Conservation (phyloP, 208 protist genomes). For the Herpetomonas samuelpessoai region DNA sequence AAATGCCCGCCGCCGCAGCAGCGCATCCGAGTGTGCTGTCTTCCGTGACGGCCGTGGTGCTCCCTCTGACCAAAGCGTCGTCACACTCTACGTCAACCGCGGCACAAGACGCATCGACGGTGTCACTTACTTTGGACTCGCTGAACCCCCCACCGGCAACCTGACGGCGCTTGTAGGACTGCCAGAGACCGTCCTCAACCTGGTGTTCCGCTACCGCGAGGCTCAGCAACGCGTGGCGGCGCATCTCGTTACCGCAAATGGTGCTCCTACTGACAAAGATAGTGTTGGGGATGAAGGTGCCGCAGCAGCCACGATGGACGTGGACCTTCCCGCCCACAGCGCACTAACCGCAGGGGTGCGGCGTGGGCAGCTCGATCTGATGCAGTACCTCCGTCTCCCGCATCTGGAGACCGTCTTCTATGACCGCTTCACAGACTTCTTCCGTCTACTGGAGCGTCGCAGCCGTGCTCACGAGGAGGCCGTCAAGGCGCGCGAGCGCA, state of each 20-base stretch:
- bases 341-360: constrained; percentile 38
- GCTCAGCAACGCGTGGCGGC: constrained; percentile 8
- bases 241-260: background rate
- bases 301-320: background rate
- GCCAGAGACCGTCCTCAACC: constrained; percentile 80
- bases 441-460: constrained; percentile 44
- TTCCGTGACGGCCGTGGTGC: too few relatives aligned
- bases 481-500: constrained; percentile 32
- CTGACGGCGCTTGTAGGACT: constrained; percentile 73
- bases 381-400: constrained; percentile 73
- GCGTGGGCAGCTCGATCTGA: constrained; percentile 55
- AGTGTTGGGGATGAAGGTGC: too few relatives aligned
- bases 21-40: too few relatives aligned
- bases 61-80: constrained; percentile 30
- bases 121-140: constrained; percentile 82
- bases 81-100: constrained; percentile 72
- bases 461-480: constrained; percentile 48
- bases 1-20: too few relatives aligned
- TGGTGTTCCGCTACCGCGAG: constrained; percentile 79
- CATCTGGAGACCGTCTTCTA: constrained; percentile 71
- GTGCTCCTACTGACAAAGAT: too few relatives aligned
- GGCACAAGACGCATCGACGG: constrained; percentile 65
- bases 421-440: constrained; percentile 72
- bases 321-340: constrained; percentile 8
- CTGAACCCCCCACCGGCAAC: constrained; percentile 67